These are phyloP conservation scores for Populus hybrid DNA, from an alignment of 441 rosid genomes.

Conservation along the genomic window DNA sequence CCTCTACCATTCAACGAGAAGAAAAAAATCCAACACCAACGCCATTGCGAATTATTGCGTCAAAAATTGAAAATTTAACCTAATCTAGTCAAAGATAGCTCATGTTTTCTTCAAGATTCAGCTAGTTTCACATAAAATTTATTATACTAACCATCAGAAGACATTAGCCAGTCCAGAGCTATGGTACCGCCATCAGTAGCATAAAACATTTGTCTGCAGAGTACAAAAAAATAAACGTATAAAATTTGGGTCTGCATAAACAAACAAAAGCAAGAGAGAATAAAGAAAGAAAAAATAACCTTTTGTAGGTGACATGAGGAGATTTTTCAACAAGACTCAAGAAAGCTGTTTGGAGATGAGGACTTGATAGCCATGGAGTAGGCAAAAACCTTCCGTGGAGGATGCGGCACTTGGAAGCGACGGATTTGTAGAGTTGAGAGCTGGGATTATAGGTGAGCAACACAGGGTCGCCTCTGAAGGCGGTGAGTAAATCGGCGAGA, in stretches of 20 bases:
- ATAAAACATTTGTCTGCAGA: constrained; percentile 23
- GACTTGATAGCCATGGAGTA: constrained; percentile 52
- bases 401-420: constrained; percentile 39
- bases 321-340: constrained; percentile 33
- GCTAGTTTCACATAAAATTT: not conserved
- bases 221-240: not conserved
- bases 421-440: constrained; percentile 37
- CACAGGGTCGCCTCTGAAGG: constrained; percentile 36
- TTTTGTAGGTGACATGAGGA: constrained; percentile 35
- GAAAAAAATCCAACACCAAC: not conserved
- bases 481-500: constrained; percentile 29
- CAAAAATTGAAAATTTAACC: not conserved
- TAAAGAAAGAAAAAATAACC: constrained; percentile 22
- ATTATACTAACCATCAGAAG: constrained; percentile 32
- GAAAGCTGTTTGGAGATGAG: constrained; percentile 52
- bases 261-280: not conserved
- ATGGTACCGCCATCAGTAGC: constrained; percentile 48
- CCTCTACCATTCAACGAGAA: not conserved
- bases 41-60: not conserved
- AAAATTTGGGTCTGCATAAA: not conserved
- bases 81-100: not conserved
- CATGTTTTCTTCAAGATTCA: not conserved
- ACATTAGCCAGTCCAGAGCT: constrained; percentile 51
- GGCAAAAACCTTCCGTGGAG: constrained; percentile 42
- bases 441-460: constrained; percentile 28